Base-by-base conservation (phyloP, 2,329 filamentous ascomycete genomes). In the Xylariaceae sp. region DNA sequence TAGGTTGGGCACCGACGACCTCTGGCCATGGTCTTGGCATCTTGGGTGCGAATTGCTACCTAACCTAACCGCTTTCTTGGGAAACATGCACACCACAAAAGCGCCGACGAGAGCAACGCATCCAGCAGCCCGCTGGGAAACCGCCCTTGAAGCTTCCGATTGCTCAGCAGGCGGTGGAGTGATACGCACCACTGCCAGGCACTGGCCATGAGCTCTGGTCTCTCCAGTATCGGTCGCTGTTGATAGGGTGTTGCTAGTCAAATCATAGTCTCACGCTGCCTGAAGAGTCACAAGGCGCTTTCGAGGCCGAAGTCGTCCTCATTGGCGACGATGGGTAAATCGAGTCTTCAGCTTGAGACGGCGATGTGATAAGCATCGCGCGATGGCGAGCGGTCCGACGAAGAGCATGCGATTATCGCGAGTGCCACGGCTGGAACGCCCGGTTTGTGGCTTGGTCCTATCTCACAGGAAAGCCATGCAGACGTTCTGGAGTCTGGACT, bases 1-100 rank as follows among this genome's bases (percentile, higher is more conserved):
- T 47, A 41, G 48, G 63, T 65, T 66, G 64, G 64, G 63, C 64
- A 66, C 53, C 64, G 60, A 64, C 49, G 60, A 38, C 55, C 57
- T 28, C 22, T 28, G 22, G 16, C 16, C 34, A 38, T 38, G 34
- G 34, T 13, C 34, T 56, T 43, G n/a, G 12, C 19, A 18, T n/a
- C 46, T 57, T 63, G 57, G 57, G 59, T 60, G 54, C 44, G 48
- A 53, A 62, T 64, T 65, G 62, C 58, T 61, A 65, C 64, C 63
- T 64, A 59, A 65, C 51, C 53, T 42, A 38, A 38, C 34, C 34
- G 34, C 34, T 38, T 38, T 9, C 34, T 10, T 38, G 13, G 34
- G 40, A 50, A 48, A 54, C 53, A 54, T 59, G 51, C 50, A 50
- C 50, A 58, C 58, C 50, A 53, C 13, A n/a, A 38, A 39, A 39